A percentile compares a stretch with the other conserved stretches of the same genome.
Conservation (phyloP, 257 asterid genomes). For the Hygrophila difformis region DNA sequence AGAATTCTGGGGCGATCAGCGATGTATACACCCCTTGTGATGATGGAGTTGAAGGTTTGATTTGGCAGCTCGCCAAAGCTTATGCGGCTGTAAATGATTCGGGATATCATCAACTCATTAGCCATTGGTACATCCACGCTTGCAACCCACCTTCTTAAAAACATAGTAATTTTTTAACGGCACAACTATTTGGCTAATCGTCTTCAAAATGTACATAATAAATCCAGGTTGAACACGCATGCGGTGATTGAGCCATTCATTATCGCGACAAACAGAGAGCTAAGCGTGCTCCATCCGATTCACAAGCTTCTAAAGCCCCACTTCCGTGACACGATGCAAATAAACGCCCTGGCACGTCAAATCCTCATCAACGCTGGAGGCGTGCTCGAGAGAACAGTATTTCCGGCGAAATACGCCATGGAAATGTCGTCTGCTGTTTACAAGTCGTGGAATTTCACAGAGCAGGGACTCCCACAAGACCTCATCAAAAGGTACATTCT, state of each 20-base stretch:
- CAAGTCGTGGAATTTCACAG: conserved; percentile 64
- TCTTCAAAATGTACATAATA: neutral
- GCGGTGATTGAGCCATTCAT: conserved; percentile 92
- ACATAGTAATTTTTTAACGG: too few relatives aligned
- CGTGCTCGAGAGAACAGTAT: conserved; percentile 68
- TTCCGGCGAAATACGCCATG: conserved; percentile 62
- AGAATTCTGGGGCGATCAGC: conserved; percentile 45
- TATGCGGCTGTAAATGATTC: conserved; percentile 87
- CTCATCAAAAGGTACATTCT: conserved; percentile 55
- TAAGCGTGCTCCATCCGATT: conserved; percentile 82
- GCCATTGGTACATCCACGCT: conserved; percentile 82
- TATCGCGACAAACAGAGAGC: conserved; percentile 61
- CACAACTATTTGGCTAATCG: too few relatives aligned
- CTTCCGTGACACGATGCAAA: conserved; percentile 80
- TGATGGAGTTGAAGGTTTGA: conserved; percentile 42
- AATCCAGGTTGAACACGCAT: conserved; percentile 86
- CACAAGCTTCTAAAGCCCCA: conserved; percentile 87
- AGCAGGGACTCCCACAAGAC: conserved; percentile 80
- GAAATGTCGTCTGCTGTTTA: conserved; percentile 71
- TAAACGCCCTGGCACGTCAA: conserved; percentile 81
- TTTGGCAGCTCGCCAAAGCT: conserved; percentile 98
- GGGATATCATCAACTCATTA: conserved; percentile 85
- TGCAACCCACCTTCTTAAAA: neutral
- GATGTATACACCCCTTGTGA: conserved; percentile 65
- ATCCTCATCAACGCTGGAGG: conserved; percentile 81